Percentiles rank a stretch among this genome's conserved stretches.
Conservation (phyloP, 1,284 basidiomycete genomes). For the Ustilago trichophora region DNA sequence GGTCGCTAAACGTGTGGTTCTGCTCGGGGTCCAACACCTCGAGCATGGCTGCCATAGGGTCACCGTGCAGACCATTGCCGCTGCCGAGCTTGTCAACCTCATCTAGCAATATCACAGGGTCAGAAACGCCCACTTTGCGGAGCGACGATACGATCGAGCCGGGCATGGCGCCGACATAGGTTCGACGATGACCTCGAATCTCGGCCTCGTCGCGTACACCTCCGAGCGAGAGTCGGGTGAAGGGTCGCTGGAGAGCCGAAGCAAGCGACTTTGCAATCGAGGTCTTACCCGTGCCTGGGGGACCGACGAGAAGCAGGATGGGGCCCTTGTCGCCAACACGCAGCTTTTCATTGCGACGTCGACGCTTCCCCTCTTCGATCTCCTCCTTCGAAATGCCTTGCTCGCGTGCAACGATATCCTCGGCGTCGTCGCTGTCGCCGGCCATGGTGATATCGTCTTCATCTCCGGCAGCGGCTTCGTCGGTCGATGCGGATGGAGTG, state of each 20-base stretch:
- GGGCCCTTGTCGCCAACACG: constrained; percentile 72
- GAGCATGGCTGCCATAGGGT: constrained; percentile 68
- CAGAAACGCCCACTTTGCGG: constrained; percentile 66
- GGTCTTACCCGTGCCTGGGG: constrained; percentile 65
- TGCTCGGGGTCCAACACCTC: constrained; percentile 69
- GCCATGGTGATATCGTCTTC: constrained; percentile 14
- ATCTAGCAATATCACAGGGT: constrained; percentile 68
- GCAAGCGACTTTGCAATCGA: constrained; percentile 66
- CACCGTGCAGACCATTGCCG: constrained; percentile 67
- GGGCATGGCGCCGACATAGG: constrained; percentile 69
- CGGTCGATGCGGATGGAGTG: constrained; percentile 26
- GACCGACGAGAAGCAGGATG: constrained; percentile 76
- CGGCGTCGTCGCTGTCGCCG: constrained; percentile 15
- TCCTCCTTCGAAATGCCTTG: constrained; percentile 40
- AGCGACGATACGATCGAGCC: constrained; percentile 73
- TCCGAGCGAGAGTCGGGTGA: constrained; percentile 65
- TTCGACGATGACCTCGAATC: constrained; percentile 67
- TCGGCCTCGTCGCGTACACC: constrained; percentile 69
- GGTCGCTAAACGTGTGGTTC: constrained; percentile 68
- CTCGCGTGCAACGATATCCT: constrained; percentile 25
- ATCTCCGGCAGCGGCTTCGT: constrained; percentile 13
- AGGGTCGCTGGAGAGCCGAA: constrained; percentile 79
- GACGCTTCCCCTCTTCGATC: constrained; percentile 33
- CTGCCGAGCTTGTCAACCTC: constrained; percentile 69
- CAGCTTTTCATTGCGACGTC: constrained; percentile 46